Base-by-base conservation (phyloP, 169 alveolate genomes). In the Ichthyophthirius multifiliis region DNA sequence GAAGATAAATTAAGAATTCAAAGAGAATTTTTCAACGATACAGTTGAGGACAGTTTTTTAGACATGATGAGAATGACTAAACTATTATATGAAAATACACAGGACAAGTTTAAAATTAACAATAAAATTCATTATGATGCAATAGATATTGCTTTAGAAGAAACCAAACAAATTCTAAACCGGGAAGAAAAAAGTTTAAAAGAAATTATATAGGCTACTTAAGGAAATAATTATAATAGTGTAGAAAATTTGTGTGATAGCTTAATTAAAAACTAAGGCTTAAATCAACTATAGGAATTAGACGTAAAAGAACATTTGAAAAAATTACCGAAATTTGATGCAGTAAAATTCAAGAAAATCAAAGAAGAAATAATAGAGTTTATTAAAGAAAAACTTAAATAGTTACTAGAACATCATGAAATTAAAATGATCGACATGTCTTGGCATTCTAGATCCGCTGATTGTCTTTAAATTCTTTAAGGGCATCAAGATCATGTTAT, bases 371-470 rank as follows among this genome's bases (percentile, higher is more conserved):
- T 67, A 1, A 32, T 67, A 0, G 77, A 67, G 41, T 67, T 37
- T 44, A 67, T 39, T 3, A 67, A 67, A 39, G 77, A 67, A 41
- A 67, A 67, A 31, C 48, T 67, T 18, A 67, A 67, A 44, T n/a
- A 67, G 41, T 44, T 67, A 39, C 37, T 67, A 39, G 48, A 37
- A 23, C 77, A 67, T 41, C 77, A 67, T 39, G 77, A 39, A 18
- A 67, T 67, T 9, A 67, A 67, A 44, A 37, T 37, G 48, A 37
- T 39, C 4, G 77, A 67, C 30, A 18, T 67, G 7, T 37, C 48
- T 31, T 67, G 77, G 77, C 77, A 67, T 67, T 67, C 77, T 4
- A 67, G 77, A 67, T 67, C 77, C 3, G 77, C 77, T 0, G 77
- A 67, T 37, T 37, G 35, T 47, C n/a, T 67, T 7, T 37, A 41